Percentiles rank a stretch among this genome's conserved stretches.
Conservation (phyloP, 257 asterid genomes). For the Forsythia viridissima region DNA sequence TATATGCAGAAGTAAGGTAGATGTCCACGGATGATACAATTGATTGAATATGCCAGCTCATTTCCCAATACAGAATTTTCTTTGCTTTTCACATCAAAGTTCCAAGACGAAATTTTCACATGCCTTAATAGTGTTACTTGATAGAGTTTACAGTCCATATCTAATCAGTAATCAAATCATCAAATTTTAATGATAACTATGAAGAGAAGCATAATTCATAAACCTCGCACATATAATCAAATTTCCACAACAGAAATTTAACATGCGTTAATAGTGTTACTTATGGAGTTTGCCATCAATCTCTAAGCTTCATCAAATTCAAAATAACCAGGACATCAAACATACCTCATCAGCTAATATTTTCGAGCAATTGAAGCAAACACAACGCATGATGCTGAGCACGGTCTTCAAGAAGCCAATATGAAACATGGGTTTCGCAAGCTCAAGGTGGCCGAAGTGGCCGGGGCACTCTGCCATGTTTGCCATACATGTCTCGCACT, state of each 20-base stretch:
- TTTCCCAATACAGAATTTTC: not conserved
- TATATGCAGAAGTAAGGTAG: not conserved
- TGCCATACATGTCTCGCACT: slow-evolving; percentile 98
- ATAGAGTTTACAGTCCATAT: not conserved
- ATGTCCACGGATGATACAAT: not conserved
- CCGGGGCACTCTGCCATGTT: slow-evolving; percentile 99
- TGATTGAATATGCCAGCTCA: not conserved
- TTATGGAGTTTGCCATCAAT: not conserved
- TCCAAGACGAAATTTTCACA: not conserved
- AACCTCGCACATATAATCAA: not conserved
- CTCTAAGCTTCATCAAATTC: not conserved
- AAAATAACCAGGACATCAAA: slow-evolving; percentile 13
- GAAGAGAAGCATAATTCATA: not conserved
- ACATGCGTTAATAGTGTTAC: not conserved
- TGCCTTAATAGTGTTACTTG: not conserved
- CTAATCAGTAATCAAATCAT: not conserved
- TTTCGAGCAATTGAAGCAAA: slow-evolving; percentile 98
- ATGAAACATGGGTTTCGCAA: slow-evolving; percentile 97
- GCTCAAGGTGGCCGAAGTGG: slow-evolving; percentile 97
- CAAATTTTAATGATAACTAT: not conserved
- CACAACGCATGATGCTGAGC: slow-evolving; percentile 80
- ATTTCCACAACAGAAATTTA: not conserved
- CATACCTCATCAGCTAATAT: slow-evolving; percentile 86
- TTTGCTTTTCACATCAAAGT: not conserved
- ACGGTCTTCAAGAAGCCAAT: slow-evolving; percentile 94